These are phyloP conservation scores for Diaporthe citri DNA, from an alignment of 2,329 filamentous ascomycete species.

Conservation along the genomic window DNA sequence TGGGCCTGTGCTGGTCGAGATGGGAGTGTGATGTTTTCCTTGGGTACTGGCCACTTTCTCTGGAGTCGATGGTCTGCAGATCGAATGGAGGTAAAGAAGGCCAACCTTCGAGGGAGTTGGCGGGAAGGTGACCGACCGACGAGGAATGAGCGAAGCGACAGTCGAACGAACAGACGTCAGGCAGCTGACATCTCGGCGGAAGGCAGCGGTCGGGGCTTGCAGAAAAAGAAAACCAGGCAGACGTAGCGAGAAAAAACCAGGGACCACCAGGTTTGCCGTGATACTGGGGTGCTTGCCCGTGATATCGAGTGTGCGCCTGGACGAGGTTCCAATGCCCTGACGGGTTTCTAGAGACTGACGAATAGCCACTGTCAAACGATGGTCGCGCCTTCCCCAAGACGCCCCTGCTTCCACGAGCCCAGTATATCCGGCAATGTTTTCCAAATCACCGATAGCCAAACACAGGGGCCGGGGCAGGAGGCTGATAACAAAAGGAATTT, in stretches of 20 bases:
- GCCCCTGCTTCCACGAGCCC: too few species aligned
- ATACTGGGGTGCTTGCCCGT: not conserved
- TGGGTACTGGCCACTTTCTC: not conserved
- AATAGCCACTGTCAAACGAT: not conserved
- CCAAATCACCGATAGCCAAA: not conserved
- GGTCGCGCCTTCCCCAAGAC: not conserved
- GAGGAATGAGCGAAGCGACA: not conserved
- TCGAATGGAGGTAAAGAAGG: not conserved
- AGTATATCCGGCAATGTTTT: not conserved
- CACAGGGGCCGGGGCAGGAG: not conserved
- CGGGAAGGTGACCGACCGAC: not conserved
- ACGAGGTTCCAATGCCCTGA: not conserved
- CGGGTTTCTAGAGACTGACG: not conserved
- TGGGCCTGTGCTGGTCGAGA: not conserved
- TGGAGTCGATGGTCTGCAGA: not conserved
- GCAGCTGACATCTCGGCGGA: not conserved
- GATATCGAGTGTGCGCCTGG: not conserved
- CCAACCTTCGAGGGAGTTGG: not conserved
- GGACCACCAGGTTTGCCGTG: not conserved
- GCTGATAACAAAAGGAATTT: slow-evolving; percentile 29
- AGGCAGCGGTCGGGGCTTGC: not conserved
- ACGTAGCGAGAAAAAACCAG: not conserved
- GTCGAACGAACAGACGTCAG: not conserved
- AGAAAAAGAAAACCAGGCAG: not conserved
- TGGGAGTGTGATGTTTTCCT: not conserved